Evolutionary conservation across 2,329 filamentous ascomycete species (phyloP), one percentile per base, ranked within the genome.

Genomic region (Ophiostoma sp.): DNA sequence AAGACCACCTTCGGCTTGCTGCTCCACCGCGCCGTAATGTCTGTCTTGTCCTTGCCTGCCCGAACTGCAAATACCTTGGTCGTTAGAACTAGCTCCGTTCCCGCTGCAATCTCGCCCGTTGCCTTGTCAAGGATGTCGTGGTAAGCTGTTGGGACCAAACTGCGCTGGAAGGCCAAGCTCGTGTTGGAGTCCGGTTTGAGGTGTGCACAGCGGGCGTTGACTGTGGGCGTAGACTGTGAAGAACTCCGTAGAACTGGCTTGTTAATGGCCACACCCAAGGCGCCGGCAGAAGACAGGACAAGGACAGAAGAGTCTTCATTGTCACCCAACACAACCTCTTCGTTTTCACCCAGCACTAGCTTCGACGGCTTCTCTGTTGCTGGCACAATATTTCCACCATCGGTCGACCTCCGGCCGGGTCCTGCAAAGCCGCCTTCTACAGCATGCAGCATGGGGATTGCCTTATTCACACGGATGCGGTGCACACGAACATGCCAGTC

Each of bases 401-500:
- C 69, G 11, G 48, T 33, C 19, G 36, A 68, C n/a, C 69, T 22
- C 3, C 71, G 70, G 9, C 75, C 75, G 12, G 70, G 74, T 9
- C 77, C 76, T 0, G 79, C 77, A 72, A 80, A 80, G 0, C 79
- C 79, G 8, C 78, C 78, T 71, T 80, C 79, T 0, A 77, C 75
- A 11, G 75, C 68, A 25, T 74, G 69, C 6, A 77, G 70, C 28
- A 71, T 70, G 0, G 68, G 52, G 8, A 68, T 17, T 1, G 42
- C 28, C 39, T 52, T 19, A 36, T 28, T 76, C 3, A 73, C 19
- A 55, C 64, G 68, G 61, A 83, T 79, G 9, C 75, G 77, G 73
- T 83, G 82, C 15, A 80, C 77, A 4, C 82, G 79, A 1, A 83
- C 72, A 76, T 83, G 82, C 82, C 82, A 83, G 71, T 83, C 81